These are phyloP conservation scores for Tylopilus sp. DNA, from an alignment of 768 basidiomycete species.

Conservation along the genomic window DNA sequence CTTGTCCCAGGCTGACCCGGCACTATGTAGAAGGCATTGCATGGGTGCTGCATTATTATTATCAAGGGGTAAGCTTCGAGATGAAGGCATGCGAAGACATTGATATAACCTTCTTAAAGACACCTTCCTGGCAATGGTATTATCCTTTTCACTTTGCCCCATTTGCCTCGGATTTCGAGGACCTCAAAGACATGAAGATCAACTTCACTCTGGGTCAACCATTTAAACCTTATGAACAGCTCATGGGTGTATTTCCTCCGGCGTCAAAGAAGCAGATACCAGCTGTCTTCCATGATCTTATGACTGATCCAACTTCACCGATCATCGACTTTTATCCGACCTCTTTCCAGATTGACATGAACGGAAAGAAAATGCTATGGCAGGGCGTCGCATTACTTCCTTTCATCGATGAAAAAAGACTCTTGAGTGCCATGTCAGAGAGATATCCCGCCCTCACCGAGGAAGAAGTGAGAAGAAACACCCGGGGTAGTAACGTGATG, in stretches of 20 bases:
- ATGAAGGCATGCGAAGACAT: neutral
- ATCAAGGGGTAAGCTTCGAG: conserved; percentile 77
- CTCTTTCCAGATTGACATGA: conserved; percentile 97
- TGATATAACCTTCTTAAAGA: conserved; percentile 40
- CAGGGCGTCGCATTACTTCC: conserved; percentile 96
- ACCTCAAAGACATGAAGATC: conserved; percentile 75
- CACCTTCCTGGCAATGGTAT: conserved; percentile 98
- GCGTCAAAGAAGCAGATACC: conserved; percentile 87
- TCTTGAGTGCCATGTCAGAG: conserved; percentile 79
- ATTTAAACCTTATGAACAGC: conserved; percentile 95
- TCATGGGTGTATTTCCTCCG: conserved; percentile 98
- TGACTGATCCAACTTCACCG: conserved; percentile 83
- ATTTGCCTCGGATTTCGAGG: conserved; percentile 91
- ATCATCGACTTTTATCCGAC: conserved; percentile 95
- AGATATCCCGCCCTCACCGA: conserved; percentile 65
- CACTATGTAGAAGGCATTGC: conserved; percentile 91
- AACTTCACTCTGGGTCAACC: conserved; percentile 78
- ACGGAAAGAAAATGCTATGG: conserved; percentile 99
- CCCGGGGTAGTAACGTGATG: conserved; percentile 78
- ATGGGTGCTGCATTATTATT: conserved; percentile 98
- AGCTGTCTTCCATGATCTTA: conserved; percentile 76
- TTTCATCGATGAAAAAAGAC: conserved; percentile 84
- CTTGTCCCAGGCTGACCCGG: conserved; percentile 58
- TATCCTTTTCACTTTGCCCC: conserved; percentile 99
- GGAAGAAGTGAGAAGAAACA: conserved; percentile 81